Evolutionary conservation across 2,329 filamentous ascomycete species (phyloP).

Genomic region (Aspergillus nomiae): DNA sequence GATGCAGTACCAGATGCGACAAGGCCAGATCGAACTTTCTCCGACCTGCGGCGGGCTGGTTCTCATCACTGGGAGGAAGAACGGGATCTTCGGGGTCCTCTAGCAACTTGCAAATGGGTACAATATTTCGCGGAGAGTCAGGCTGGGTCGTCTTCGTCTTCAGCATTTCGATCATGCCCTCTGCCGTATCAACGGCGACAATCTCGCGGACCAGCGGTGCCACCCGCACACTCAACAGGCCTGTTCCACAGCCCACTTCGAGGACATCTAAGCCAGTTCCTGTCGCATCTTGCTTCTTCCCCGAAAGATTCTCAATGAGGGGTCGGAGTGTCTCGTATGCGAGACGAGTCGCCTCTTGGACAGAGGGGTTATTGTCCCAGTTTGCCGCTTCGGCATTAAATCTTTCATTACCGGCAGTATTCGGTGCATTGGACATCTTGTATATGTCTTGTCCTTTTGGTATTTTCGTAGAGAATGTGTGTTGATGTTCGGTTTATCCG

Average conservation of each 20-base stretch:
- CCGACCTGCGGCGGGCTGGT: slow-evolving; percentile 28
- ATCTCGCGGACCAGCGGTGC: slow-evolving; percentile 52
- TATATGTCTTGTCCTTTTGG: not conserved
- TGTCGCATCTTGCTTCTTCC: slow-evolving; percentile 16
- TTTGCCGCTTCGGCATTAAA: slow-evolving; percentile 58
- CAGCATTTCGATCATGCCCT: slow-evolving; percentile 58
- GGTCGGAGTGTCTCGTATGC: slow-evolving; percentile 51
- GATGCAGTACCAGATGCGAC: slow-evolving; percentile 59
- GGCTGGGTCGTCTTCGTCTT: slow-evolving; percentile 43
- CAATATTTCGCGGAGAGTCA: slow-evolving; percentile 44
- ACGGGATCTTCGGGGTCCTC: slow-evolving; percentile 52
- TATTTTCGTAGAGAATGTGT: not conserved
- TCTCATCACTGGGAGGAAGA: slow-evolving; percentile 39
- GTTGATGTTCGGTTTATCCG: not conserved
- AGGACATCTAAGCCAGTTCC: slow-evolving; percentile 47
- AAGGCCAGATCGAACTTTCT: slow-evolving; percentile 55
- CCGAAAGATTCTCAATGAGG: slow-evolving; percentile 18
- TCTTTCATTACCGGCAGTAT: slow-evolving; percentile 38
- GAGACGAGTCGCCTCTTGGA: slow-evolving; percentile 47
- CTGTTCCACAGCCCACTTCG: slow-evolving; percentile 61
- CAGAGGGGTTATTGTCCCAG: slow-evolving; percentile 58
- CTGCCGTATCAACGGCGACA: slow-evolving; percentile 56
- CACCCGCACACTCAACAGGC: slow-evolving; percentile 54
- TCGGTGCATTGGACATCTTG: not conserved
- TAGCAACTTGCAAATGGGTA: slow-evolving; percentile 50